These are phyloP conservation scores for Solanum arcanum DNA, from an alignment of 257 asterid genomes.

Conservation along the genomic window DNA sequence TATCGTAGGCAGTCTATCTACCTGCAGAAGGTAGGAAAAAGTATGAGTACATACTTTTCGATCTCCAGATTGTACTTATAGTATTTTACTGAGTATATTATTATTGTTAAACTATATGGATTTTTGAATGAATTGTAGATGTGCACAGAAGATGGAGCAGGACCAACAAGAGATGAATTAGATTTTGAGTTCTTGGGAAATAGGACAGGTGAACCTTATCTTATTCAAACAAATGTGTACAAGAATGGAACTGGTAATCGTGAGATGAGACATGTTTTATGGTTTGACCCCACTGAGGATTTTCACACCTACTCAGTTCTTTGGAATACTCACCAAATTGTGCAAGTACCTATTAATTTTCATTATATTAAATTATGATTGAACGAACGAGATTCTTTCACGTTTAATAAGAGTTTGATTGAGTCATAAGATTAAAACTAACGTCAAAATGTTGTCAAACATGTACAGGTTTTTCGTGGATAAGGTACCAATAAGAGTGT, in stretches of 20 bases:
- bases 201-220: constrained; percentile 77
- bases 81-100: background rate
- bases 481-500: constrained; percentile 60
- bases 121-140: constrained; percentile 25
- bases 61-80: background rate
- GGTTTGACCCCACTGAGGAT: constrained; percentile 92
- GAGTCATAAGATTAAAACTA: background rate
- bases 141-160: constrained; percentile 80
- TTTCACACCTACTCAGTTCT: constrained; percentile 70
- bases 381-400: background rate
- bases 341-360: constrained; percentile 29
- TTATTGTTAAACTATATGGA: too few relatives aligned
- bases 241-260: constrained; percentile 87
- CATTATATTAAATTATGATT: background rate
- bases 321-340: constrained; percentile 71
- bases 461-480: constrained; percentile 68
- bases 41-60: background rate
- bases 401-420: background rate
- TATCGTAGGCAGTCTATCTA: too few relatives aligned
- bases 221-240: constrained; percentile 80
- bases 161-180: constrained; percentile 85
- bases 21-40: background rate
- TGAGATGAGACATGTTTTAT: constrained; percentile 76
- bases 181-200: constrained; percentile 96
- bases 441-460: background rate